These are phyloP conservation scores for Schizothecium vesticola DNA, from an alignment of 495 filamentous ascomycete species.

Conservation along the genomic window DNA sequence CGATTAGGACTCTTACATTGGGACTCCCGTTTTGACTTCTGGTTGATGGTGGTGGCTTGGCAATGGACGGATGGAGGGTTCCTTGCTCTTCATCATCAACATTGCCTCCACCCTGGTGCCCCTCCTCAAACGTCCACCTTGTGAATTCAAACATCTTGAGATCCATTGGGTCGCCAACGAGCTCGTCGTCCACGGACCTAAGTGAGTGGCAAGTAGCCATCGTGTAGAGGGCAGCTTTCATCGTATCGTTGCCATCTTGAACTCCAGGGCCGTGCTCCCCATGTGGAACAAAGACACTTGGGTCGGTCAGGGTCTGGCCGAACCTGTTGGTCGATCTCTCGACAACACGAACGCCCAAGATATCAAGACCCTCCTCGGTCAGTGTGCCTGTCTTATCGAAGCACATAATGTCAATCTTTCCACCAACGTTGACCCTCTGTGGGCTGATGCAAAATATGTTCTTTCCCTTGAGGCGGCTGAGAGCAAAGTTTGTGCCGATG, in stretches of 20 bases:
- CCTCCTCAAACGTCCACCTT: conserved; percentile 86
- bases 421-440: conserved; percentile 91
- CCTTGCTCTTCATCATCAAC: conserved; percentile 60
- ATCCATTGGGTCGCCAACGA: conserved; percentile 92
- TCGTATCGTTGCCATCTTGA: conserved; percentile 54
- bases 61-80: conserved; percentile 71
- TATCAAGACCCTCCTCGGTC: conserved; percentile 94
- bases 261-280: conserved; percentile 50
- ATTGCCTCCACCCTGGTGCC: conserved; percentile 54
- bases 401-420: conserved; percentile 92
- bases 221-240: conserved; percentile 72
- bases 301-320: conserved; percentile 40
- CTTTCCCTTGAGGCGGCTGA: conserved; percentile 77
- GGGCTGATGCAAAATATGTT: conserved; percentile 97
- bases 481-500: conserved; percentile 93
- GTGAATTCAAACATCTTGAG: conserved; percentile 99
- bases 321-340: conserved; percentile 54
- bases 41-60: conserved; percentile 64
- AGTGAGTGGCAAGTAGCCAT: conserved; percentile 99
- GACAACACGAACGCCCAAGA: conserved; percentile 79
- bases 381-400: conserved; percentile 99
- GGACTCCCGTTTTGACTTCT: conserved; percentile 46
- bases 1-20: not conserved
- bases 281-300: conserved; percentile 50
- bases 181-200: conserved; percentile 75